These are phyloP conservation scores for Diaporthe humulicola DNA, from an alignment of 2,329 filamentous ascomycete species.

Conservation along the genomic window DNA sequence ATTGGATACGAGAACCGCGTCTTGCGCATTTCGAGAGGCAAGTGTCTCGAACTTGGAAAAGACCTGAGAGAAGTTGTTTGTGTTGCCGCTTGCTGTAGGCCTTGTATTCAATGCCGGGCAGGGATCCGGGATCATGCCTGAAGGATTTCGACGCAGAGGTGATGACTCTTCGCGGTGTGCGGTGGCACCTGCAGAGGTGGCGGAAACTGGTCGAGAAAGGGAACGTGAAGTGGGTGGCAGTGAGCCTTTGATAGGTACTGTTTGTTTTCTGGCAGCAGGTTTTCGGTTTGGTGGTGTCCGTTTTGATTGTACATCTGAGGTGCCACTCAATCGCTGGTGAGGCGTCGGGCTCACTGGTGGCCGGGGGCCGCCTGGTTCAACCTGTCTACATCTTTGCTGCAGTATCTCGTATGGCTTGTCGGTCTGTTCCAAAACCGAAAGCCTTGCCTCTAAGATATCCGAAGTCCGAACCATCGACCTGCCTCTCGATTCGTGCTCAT, in stretches of 20 bases:
- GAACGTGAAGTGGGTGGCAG: not conserved
- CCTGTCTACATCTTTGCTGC: not conserved
- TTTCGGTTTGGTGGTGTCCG: not conserved
- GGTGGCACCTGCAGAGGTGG: conserved; percentile 1
- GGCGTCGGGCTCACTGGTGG: not conserved
- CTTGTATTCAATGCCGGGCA: not conserved
- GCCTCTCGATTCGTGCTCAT: not conserved
- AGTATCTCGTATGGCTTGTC: not conserved
- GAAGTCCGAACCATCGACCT: conserved; percentile 16
- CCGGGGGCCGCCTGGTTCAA: no score
- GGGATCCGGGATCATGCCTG: not conserved
- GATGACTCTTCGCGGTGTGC: not conserved
- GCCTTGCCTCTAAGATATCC: conserved; percentile 2
- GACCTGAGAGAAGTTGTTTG: not conserved
- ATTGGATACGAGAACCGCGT: not conserved
- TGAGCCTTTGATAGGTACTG: not conserved
- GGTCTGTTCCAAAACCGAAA: not conserved
- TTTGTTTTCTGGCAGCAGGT: not conserved
- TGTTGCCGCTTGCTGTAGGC: not conserved
- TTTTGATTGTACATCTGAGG: not conserved
- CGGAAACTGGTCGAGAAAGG: not conserved
- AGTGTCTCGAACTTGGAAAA: conserved; percentile 9
- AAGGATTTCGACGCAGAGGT: not conserved
- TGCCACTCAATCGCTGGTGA: not conserved
- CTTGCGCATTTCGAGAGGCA: not conserved